Percentiles rank a stretch among this genome's conserved stretches.
These are phyloP conservation scores for Beauveria medogensis DNA, from an alignment of 2,329 filamentous ascomycete genomes.

Conservation along the genomic window DNA sequence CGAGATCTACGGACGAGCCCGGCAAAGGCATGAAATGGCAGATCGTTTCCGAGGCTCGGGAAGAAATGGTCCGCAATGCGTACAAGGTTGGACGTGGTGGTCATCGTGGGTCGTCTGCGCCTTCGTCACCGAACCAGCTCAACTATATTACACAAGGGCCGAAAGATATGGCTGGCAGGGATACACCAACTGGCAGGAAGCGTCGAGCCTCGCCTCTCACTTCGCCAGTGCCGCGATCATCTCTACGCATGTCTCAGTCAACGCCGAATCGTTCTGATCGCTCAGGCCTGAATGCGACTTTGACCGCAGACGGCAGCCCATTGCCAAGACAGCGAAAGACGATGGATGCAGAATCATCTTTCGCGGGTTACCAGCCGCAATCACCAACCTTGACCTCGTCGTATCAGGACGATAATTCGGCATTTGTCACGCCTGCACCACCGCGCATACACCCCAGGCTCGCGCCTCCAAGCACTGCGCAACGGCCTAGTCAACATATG, in stretches of 20 bases:
- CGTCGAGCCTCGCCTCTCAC: conserved; percentile 45
- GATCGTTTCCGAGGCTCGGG: conserved; percentile 72
- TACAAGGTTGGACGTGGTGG: conserved; percentile 54
- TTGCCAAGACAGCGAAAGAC: conserved; percentile 49
- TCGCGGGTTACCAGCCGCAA: conserved; percentile 44
- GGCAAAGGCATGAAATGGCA: conserved; percentile 99
- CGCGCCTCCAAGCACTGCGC: conserved; percentile 71
- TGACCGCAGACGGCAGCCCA: conserved; percentile 52
- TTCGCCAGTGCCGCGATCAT: conserved; percentile 47
- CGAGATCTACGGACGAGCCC: conserved; percentile 85
- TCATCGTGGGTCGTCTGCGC: conserved; percentile 60
- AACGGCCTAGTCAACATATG: conserved; percentile 77
- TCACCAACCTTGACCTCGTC: conserved; percentile 56
- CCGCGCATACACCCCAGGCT: conserved; percentile 65
- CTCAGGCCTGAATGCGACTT: conserved; percentile 27
- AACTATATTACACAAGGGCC: conserved; percentile 54
- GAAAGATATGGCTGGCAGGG: conserved; percentile 44
- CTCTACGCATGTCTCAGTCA: conserved; percentile 42
- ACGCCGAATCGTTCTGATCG: conserved; percentile 47
- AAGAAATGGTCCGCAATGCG: conserved; percentile 77
- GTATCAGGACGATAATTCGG: conserved; percentile 50
- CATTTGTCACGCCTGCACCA: conserved; percentile 65
- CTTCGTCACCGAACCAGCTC: conserved; percentile 57
- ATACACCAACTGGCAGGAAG: conserved; percentile 46
- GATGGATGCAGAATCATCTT: conserved; percentile 35